phyloP scores from a whole-genome alignment of 192 early-diverging fungal genomes.

The Coemansia sp. region DNA sequence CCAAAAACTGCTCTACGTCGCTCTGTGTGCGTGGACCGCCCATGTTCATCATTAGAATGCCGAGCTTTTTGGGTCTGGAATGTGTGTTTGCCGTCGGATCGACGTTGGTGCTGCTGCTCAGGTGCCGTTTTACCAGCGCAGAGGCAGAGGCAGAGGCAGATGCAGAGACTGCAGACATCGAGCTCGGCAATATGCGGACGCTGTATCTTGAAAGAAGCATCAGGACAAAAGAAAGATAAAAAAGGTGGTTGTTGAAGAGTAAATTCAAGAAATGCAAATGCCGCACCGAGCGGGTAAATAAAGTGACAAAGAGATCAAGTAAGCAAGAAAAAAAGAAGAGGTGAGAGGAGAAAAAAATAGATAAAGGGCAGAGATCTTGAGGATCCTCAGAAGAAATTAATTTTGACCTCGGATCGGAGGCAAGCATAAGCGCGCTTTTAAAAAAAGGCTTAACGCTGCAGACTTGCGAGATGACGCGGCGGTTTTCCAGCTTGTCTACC shows the following conservation, averaged over 20 bases:
- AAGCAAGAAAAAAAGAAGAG: background rate
- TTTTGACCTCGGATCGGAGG: background rate
- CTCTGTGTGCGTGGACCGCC: constrained; percentile 80
- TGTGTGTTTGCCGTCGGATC: constrained; percentile 3
- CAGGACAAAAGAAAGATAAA: background rate
- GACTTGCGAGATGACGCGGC: background rate
- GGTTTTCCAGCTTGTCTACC: background rate
- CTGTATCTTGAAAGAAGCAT: background rate
- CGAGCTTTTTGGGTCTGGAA: constrained; percentile 57
- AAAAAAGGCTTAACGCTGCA: no score
- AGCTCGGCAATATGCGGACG: background rate
- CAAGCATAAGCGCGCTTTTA: background rate
- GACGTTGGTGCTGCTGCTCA: background rate
- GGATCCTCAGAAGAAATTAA: background rate
- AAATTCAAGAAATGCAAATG: constrained; percentile 5
- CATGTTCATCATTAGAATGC: constrained; percentile 90
- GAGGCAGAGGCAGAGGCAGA: background rate
- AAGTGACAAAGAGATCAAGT: background rate
- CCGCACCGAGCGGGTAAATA: background rate
- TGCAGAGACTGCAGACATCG: background rate
- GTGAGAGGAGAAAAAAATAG: background rate
- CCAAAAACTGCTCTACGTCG: constrained; percentile 79
- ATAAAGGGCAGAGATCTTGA: constrained; percentile 1
- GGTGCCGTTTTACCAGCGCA: background rate
- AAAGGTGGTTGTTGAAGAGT: background rate